Conservation (phyloP, 345 rosid species). For the Raphanus sativus region DNA sequence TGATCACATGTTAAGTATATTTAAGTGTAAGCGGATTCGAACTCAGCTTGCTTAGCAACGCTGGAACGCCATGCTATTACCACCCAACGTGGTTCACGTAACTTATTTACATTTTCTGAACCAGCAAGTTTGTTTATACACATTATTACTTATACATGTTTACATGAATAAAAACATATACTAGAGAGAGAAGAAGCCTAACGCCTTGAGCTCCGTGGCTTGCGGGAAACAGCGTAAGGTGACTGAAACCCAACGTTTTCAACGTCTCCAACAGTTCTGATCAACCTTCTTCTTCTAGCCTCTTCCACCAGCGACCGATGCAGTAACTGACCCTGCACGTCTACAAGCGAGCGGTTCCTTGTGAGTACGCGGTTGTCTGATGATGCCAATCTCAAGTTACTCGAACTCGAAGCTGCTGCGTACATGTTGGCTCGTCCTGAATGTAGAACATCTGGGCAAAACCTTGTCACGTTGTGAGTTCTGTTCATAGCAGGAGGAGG, state of each 20-base stretch:
- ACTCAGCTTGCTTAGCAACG: too few relatives aligned
- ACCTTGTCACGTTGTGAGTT: slow-evolving; percentile 53
- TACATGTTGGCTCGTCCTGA: slow-evolving; percentile 43
- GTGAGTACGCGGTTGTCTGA: slow-evolving; percentile 43
- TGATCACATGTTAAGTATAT: too few relatives aligned
- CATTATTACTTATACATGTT: background rate
- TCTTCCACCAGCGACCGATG: slow-evolving; percentile 66
- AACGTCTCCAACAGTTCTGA: slow-evolving; percentile 77
- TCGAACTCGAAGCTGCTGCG: slow-evolving; percentile 45
- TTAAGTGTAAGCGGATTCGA: too few relatives aligned
- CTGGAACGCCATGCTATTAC: too few relatives aligned
- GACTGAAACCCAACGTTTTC: slow-evolving; percentile 68
- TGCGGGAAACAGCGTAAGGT: slow-evolving; percentile 47
- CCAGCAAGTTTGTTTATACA: slow-evolving; percentile 12
- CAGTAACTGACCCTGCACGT: slow-evolving; percentile 58
- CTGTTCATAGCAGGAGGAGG: slow-evolving; percentile 23
- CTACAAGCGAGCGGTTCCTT: slow-evolving; percentile 69
- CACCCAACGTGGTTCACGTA: too few relatives aligned
- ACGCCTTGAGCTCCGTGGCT: slow-evolving; percentile 35
- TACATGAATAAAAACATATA: background rate
- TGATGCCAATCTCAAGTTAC: slow-evolving; percentile 31
- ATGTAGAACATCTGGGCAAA: slow-evolving; percentile 42
- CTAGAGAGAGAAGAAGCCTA: slow-evolving; percentile 18
- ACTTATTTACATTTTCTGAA: slow-evolving; percentile 17
- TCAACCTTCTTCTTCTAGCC: slow-evolving; percentile 55